These are phyloP conservation scores for Lavandula angustifolia DNA, from an alignment of 257 asterid species.

Conservation along the genomic window DNA sequence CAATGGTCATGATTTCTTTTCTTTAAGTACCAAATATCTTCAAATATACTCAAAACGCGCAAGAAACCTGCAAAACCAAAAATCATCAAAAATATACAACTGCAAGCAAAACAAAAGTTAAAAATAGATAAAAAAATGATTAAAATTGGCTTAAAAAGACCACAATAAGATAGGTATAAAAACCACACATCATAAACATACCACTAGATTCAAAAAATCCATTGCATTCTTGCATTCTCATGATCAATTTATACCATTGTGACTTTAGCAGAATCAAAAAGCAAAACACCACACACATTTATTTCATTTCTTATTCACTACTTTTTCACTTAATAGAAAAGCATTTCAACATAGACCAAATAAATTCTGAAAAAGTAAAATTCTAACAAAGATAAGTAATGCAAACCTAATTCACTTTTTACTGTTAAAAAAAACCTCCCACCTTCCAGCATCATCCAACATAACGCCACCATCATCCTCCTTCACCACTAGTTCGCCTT, in stretches of 20 bases:
- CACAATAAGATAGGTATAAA: too few relatives aligned
- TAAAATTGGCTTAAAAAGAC: too few relatives aligned
- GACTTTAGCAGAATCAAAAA: not conserved
- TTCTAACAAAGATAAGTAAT: not conserved
- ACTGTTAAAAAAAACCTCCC: conserved; percentile 59
- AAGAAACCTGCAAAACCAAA: too few relatives aligned
- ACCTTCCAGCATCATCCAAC: conserved; percentile 38
- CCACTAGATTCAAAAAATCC: too few relatives aligned
- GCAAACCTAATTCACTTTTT: conserved; percentile 13
- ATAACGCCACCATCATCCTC: conserved; percentile 12
- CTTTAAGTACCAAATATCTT: too few relatives aligned
- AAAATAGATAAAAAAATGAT: too few relatives aligned
- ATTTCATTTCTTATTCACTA: not conserved
- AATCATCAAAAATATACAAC: too few relatives aligned
- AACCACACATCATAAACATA: too few relatives aligned
- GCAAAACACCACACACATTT: not conserved
- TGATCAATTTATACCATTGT: too few relatives aligned
- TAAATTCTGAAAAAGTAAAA: not conserved
- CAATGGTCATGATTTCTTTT: too few relatives aligned
- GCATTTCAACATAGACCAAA: conserved; percentile 11
- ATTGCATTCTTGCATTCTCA: not conserved
- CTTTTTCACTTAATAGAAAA: conserved; percentile 3
- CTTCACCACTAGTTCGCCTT: conserved; percentile 73
- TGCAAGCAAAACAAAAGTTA: too few relatives aligned
- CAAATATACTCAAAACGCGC: too few relatives aligned